Evolutionary conservation across 2,329 filamentous ascomycete genomes (phyloP), one percentile per base, ranked within the genome.

Genomic region (Leptosphaerulina australis): DNA sequence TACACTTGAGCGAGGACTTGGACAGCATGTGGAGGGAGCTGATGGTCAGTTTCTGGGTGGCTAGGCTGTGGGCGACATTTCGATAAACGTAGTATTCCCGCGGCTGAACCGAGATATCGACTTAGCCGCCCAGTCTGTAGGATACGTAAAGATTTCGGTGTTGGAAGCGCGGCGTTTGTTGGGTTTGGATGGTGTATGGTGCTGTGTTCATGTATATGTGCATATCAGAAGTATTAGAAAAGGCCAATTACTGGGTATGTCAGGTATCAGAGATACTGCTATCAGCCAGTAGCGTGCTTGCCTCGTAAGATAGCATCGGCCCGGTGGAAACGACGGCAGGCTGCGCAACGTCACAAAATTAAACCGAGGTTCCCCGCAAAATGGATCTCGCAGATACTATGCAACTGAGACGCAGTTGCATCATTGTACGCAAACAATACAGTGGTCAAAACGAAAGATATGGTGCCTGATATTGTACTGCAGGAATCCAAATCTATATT

Each of bases 11-110:
- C 10, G 20, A 40, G 25, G 50, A 50, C 5, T 25, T 63, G 34
- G 59, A 62, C 40, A 52, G 53, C 40, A 55, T 38, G 52, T 63
- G 58, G 60, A 53, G 60, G 20, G 60, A 63, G 49, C 11, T 57
- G 41, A 25, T 63, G 45, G 15, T 63, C 17, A 53, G 21, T 11
- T 25, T 60, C 3, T 63, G 60, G 60, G 41, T 35, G 8, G 45
- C 58, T 8, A 53, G 57, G 39, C 21, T 51, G 21, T 51, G 48
- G 48, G 48, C 48, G 31, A 51, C 48, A 5, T 51, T 51, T n/a
- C 24, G 48, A 34, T 51, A 20, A 35, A 1, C 5, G 11, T 3
- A n/a, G 20, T 2, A n/a, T 1, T 7, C 10, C 5, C 11, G 8
- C 12, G 17, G 5, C 3, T 3, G 2, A n/a, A 22, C 11, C 10